These are phyloP conservation scores for Ulvella scutata DNA, from an alignment of 139 green algal genomes.

Conservation along the genomic window DNA sequence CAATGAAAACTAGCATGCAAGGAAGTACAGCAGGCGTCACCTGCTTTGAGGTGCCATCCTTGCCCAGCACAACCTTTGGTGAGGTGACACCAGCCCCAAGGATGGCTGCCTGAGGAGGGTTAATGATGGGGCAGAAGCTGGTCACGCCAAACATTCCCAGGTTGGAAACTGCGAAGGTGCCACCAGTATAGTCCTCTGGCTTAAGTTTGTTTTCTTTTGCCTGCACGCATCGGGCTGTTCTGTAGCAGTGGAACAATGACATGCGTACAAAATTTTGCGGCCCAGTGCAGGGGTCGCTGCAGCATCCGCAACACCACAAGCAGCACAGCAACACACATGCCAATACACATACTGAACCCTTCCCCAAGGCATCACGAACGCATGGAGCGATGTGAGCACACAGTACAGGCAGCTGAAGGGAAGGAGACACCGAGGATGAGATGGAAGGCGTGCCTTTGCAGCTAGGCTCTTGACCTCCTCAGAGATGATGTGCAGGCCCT, in stretches of 20 bases:
- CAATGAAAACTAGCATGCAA: neutral
- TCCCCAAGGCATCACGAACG: too few species aligned
- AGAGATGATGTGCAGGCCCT: conserved; percentile 53
- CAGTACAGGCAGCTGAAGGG: too few species aligned
- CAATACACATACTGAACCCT: too few species aligned
- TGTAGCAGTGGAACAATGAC: too few species aligned
- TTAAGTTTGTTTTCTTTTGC: conserved; percentile 75
- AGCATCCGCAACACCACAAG: too few species aligned
- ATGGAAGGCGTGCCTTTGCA: conserved; percentile 44
- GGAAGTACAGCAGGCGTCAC: conserved; percentile 5
- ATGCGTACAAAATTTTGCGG: too few species aligned
- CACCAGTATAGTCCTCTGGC: conserved; percentile 72
- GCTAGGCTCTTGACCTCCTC: conserved; percentile 54
- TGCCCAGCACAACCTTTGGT: conserved; percentile 34
- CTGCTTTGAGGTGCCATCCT: conserved; percentile 27
- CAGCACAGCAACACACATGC: too few species aligned
- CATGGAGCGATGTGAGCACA: too few species aligned
- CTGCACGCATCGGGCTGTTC: conserved; percentile 19
- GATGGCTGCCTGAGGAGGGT: conserved; percentile 78
- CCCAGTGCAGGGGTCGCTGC: too few species aligned
- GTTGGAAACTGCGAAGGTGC: conserved; percentile 87
- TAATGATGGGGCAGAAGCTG: conserved; percentile 91
- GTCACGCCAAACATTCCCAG: conserved; percentile 89
- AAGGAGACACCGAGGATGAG: neutral
- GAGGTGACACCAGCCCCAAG: conserved; percentile 47